Evolutionary conservation across 1,284 basidiomycete genomes (phyloP).

Genomic region (Cystobasidium slooffiae): DNA sequence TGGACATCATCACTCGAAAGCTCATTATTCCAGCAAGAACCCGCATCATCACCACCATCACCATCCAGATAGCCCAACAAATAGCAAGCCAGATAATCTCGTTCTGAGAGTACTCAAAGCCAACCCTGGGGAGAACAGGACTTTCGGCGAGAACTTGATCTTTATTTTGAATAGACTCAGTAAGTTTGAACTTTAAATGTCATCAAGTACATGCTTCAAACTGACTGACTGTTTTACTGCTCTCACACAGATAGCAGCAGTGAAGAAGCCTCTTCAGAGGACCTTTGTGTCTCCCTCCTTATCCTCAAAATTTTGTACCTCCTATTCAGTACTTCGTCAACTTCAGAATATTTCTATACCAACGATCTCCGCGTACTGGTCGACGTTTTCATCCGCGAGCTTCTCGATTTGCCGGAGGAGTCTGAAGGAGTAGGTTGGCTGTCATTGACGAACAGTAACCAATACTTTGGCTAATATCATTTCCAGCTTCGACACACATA

Average conservation of each 20-base stretch:
- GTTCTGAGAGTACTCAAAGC: slow-evolving; percentile 82
- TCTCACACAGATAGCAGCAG: slow-evolving; percentile 29
- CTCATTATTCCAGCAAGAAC: slow-evolving; percentile 42
- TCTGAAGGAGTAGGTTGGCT: slow-evolving; percentile 76
- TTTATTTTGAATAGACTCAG: slow-evolving; percentile 97
- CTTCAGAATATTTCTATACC: slow-evolving; percentile 96
- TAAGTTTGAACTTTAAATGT: slow-evolving; percentile 59
- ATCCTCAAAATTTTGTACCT: slow-evolving; percentile 94
- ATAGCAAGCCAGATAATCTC: slow-evolving; percentile 63
- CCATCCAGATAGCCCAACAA: slow-evolving; percentile 28
- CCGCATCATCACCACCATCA: slow-evolving; percentile 38
- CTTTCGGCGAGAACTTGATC: slow-evolving; percentile 97
- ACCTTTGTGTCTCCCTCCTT: slow-evolving; percentile 90
- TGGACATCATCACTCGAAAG: slow-evolving; percentile 37
- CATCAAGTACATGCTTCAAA: background rate
- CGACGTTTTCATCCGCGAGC: slow-evolving; percentile 91
- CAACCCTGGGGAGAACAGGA: slow-evolving; percentile 81
- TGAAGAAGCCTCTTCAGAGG: slow-evolving; percentile 79
- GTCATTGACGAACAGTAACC: background rate
- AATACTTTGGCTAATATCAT: background rate
- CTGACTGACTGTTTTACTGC: background rate
- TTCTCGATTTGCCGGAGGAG: slow-evolving; percentile 88
- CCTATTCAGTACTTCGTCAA: slow-evolving; percentile 89
- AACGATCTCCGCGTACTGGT: slow-evolving; percentile 95
- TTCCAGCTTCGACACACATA: slow-evolving; percentile 90